Evolutionary conservation across 75 land plant genomes (phyloP).

Genomic region (Selaginella tamariscina): DNA sequence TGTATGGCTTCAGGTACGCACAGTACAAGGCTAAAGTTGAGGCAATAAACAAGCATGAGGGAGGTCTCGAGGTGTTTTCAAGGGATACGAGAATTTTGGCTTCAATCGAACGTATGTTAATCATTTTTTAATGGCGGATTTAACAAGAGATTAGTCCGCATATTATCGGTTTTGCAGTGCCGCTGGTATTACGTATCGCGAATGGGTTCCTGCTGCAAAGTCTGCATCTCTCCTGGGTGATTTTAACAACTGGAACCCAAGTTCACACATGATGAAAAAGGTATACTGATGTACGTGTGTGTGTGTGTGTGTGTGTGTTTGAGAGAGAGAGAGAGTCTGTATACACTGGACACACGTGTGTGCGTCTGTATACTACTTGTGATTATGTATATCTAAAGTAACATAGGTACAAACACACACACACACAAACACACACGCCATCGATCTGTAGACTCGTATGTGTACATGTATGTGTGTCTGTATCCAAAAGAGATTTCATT

Average conservation of each 20-base stretch:
- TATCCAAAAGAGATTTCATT: no score
- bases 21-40: conserved; percentile 51
- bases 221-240: conserved; percentile 73
- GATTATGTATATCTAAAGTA: no score
- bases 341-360: no score
- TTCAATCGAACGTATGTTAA: conserved; percentile 53
- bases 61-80: conserved; percentile 76
- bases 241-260: conserved; percentile 89
- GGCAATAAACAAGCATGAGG: conserved; percentile 71
- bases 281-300: no score
- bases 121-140: conserved; percentile 7
- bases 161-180: conserved; percentile 34
- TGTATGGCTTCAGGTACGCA: conserved; percentile 41
- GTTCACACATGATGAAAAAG: conserved; percentile 72
- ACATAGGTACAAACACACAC: no score
- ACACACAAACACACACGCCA: no score
- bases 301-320: no score
- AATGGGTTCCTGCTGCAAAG: conserved; percentile 95
- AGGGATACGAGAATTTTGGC: conserved; percentile 86
- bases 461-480: no score
- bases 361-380: no score
- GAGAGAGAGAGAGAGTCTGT: no score
- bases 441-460: no score
- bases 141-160: neutral
- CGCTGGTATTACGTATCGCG: conserved; percentile 67